Conservation (phyloP, 768 basidiomycete genomes). For the Suillus tomentosus region DNA sequence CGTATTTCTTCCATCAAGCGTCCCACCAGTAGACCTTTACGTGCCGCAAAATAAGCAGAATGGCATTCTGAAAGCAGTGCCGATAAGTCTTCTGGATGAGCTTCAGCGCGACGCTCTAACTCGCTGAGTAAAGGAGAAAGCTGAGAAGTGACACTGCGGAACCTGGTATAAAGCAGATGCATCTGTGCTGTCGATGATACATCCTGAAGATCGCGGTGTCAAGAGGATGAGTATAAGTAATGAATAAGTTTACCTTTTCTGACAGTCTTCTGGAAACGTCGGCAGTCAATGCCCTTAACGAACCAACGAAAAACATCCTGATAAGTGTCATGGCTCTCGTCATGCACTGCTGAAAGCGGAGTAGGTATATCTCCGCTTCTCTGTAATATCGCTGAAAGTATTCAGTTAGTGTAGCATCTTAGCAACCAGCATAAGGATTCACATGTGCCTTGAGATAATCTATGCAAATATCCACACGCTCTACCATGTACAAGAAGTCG, state of each 20-base stretch:
- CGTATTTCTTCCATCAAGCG: constrained; percentile 81
- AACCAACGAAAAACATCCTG: constrained; percentile 94
- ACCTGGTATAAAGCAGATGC: constrained; percentile 90
- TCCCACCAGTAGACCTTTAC: constrained; percentile 71
- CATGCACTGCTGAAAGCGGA: constrained; percentile 98
- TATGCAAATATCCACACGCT: constrained; percentile 92
- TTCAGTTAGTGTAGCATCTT: background rate
- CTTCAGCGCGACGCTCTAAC: constrained; percentile 73
- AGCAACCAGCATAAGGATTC: constrained; percentile 28
- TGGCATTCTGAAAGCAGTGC: constrained; percentile 87
- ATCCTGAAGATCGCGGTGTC: constrained; percentile 45
- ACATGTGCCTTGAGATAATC: constrained; percentile 88
- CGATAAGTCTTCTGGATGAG: constrained; percentile 83
- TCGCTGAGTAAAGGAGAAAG: constrained; percentile 81
- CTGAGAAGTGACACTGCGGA: constrained; percentile 68
- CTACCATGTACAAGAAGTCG: constrained; percentile 95
- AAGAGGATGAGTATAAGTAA: constrained; percentile 1
- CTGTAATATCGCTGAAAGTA: constrained; percentile 75
- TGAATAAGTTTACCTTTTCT: constrained; percentile 59
- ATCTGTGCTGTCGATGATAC: constrained; percentile 77
- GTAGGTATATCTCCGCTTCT: constrained; percentile 92
- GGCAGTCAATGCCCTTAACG: constrained; percentile 72
- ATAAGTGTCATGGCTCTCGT: constrained; percentile 97
- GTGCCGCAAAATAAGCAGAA: constrained; percentile 72
- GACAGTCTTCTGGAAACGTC: constrained; percentile 76